Evolutionary conservation across 371 early-diverging fungal species (phyloP).

Genomic region (Mortierella sp.): DNA sequence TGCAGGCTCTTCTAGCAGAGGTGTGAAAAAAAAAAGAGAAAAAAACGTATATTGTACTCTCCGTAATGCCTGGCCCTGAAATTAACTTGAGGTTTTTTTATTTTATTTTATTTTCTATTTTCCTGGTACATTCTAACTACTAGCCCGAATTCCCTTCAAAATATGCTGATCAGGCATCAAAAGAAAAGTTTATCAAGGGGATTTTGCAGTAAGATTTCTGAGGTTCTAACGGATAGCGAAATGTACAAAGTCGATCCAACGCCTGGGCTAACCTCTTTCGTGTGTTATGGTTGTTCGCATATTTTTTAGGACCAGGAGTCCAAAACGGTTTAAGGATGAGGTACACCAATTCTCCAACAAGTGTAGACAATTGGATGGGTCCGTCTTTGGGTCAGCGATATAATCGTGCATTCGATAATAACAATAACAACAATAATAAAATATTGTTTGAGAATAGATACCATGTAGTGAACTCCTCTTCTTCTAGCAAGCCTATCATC

Average conservation of each 20-base stretch:
- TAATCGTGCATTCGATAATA: neutral
- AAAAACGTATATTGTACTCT: neutral
- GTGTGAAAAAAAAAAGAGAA: conserved; percentile 46
- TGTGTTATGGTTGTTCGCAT: neutral
- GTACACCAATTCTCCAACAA: conserved; percentile 70
- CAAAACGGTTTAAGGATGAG: conserved; percentile 70
- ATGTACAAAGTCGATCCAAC: neutral
- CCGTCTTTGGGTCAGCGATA: conserved; percentile 60
- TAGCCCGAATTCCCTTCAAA: conserved; percentile 77
- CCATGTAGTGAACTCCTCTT: neutral
- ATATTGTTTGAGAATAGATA: neutral
- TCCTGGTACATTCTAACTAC: neutral
- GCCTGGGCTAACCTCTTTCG: neutral
- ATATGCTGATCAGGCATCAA: conserved; percentile 64
- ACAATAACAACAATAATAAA: neutral
- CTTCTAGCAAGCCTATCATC: conserved; percentile 30
- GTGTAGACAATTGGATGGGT: conserved; percentile 74
- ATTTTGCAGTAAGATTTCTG: conserved; percentile 62
- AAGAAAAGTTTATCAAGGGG: conserved; percentile 73
- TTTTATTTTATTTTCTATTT: neutral
- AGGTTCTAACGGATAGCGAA: neutral
- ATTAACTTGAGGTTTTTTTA: neutral
- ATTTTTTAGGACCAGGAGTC: conserved; percentile 65
- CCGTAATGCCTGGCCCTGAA: too few species aligned
- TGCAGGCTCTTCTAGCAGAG: conserved; percentile 66